phyloP scores from a whole-genome alignment of 1,139 yeast species.

The Geotrichum klebahnii region DNA sequence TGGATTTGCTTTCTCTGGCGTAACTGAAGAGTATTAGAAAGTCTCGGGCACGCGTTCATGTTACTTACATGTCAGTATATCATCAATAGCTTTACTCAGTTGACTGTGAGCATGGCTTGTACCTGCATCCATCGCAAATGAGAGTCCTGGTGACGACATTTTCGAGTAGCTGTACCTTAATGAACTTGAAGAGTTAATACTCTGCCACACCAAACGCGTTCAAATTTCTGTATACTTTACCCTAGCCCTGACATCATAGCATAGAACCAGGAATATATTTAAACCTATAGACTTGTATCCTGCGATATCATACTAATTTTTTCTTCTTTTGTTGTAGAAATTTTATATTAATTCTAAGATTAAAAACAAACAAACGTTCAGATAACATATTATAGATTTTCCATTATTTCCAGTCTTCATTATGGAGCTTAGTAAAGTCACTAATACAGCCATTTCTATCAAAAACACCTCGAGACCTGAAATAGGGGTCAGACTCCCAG shows the following conservation, averaged over 20 bases:
- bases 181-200: background rate
- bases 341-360: background rate
- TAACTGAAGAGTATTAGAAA: background rate
- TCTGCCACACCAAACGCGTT: no score
- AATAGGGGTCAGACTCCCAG: conserved; percentile 61
- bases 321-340: no score
- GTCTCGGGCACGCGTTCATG: background rate
- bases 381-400: conserved; percentile 32
- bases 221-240: no score
- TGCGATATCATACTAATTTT: no score
- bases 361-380: background rate
- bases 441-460: conserved; percentile 54
- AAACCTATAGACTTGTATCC: no score
- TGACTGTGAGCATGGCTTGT: conserved; percentile 5
- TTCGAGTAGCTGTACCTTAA: no score
- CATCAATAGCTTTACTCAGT: conserved; percentile 18
- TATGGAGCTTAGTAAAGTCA: conserved; percentile 16
- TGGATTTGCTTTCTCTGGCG: conserved; percentile 5
- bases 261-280: no score
- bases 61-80: conserved; percentile 4
- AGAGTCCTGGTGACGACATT: no score
- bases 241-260: no score
- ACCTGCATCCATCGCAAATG: background rate
- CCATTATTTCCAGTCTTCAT: conserved; percentile 11
- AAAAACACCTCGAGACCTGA: conserved; percentile 62